Conservation (phyloP, 2,329 filamentous ascomycete genomes). For the Sporothrix pallida region DNA sequence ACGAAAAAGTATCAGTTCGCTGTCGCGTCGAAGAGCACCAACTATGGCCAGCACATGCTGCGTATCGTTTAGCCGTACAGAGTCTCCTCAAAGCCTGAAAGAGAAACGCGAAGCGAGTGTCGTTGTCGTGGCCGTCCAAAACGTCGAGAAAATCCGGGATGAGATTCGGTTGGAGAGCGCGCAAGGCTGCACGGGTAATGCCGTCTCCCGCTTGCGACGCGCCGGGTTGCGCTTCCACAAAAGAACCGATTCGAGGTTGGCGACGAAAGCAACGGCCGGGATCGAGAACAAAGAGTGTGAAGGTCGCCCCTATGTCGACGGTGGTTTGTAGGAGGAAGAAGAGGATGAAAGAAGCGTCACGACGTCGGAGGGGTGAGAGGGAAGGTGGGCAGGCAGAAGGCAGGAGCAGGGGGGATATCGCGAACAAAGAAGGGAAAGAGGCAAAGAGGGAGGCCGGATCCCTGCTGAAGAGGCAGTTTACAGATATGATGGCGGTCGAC, state of each 20-base stretch:
- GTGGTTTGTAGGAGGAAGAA: conserved; percentile 11
- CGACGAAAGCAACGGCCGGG: not conserved
- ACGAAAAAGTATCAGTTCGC: conserved; percentile 10
- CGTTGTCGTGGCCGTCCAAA: not conserved
- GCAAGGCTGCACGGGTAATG: conserved; percentile 16
- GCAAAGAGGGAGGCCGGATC: not conserved
- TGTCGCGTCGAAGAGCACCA: not conserved
- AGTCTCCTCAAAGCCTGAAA: not conserved
- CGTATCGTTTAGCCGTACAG: not conserved
- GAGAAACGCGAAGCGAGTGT: not conserved
- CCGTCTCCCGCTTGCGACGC: conserved; percentile 9
- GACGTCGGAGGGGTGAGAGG: conserved; percentile 16
- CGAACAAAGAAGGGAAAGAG: conserved; percentile 15
- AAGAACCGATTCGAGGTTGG: not conserved
- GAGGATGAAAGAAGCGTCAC: not conserved
- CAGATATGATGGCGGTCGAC: conserved; percentile 26
- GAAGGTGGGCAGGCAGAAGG: conserved; percentile 6
- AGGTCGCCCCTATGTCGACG: not conserved
- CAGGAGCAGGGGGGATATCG: conserved; percentile 5
- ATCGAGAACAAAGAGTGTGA: conserved; percentile 3
- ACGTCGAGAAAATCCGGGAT: not conserved
- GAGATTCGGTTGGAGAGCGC: not conserved
- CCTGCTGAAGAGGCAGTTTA: conserved; percentile 8
- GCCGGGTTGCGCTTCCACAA: not conserved
- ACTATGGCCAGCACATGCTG: conserved; percentile 21